Evolutionary conservation across 1,284 basidiomycete genomes (phyloP).

Genomic region (Takashimella koratensis): DNA sequence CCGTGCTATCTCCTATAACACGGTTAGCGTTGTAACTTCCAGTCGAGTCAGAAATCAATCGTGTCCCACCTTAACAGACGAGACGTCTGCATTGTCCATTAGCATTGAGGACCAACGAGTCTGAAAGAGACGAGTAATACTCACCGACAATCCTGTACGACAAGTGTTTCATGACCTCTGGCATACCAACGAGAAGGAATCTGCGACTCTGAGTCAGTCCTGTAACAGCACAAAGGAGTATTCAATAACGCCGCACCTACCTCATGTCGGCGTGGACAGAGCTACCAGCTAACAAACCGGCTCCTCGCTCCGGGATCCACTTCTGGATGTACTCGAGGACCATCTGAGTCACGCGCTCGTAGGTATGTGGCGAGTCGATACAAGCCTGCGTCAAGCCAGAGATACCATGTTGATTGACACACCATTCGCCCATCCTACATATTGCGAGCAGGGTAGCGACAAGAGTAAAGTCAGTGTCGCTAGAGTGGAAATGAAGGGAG

Average conservation of each 20-base stretch:
- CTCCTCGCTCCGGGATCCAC: slow-evolving; percentile 49
- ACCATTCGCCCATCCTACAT: slow-evolving; percentile 50
- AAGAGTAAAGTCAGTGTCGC: neutral
- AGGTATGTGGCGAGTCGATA: slow-evolving; percentile 40
- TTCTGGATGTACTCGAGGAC: slow-evolving; percentile 51
- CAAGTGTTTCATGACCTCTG: slow-evolving; percentile 50
- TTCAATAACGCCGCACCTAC: slow-evolving; percentile 18
- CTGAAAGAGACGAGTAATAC: slow-evolving; percentile 9
- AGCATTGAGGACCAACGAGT: too few species aligned
- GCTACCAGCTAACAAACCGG: slow-evolving; percentile 52
- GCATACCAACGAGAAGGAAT: slow-evolving; percentile 51
- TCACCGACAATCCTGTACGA: slow-evolving; percentile 53
- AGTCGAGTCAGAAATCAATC: neutral
- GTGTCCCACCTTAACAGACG: slow-evolving; percentile 37
- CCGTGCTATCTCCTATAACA: slow-evolving; percentile 48
- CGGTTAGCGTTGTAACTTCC: slow-evolving; percentile 12
- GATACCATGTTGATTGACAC: slow-evolving; percentile 45
- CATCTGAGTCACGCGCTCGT: slow-evolving; percentile 44
- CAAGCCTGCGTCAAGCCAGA: slow-evolving; percentile 48
- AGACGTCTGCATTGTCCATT: slow-evolving; percentile 42
- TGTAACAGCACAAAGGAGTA: neutral
- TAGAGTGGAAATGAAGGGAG: neutral
- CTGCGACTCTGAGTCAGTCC: slow-evolving; percentile 17
- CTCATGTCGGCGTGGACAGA: slow-evolving; percentile 53
- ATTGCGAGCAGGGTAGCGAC: neutral